These are phyloP conservation scores for Entelexis paramagnoliae DNA, from an alignment of 1,139 yeast genomes.

Conservation along the genomic window DNA sequence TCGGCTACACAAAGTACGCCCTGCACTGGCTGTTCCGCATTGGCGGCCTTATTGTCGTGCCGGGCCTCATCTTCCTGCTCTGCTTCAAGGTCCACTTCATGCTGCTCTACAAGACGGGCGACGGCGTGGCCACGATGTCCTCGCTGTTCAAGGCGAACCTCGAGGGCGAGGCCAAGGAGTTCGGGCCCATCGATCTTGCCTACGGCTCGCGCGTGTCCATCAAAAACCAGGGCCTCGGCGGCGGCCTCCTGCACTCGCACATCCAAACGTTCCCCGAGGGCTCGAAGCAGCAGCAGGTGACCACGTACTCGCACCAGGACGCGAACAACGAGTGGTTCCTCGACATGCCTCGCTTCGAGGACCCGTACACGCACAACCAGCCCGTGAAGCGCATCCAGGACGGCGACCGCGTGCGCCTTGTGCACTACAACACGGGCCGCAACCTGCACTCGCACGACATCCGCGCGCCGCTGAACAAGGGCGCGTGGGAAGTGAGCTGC, in stretches of 20 bases:
- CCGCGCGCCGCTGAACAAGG: constrained; percentile 64
- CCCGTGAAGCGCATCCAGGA: constrained; percentile 52
- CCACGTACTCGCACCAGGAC: constrained; percentile 90
- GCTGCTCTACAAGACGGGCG: constrained; percentile 68
- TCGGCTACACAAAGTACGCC: constrained; percentile 35
- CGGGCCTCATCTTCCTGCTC: constrained; percentile 53
- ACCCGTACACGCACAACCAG: constrained; percentile 43
- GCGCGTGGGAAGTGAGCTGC: constrained; percentile 77
- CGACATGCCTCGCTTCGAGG: constrained; percentile 60
- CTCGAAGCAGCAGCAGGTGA: constrained; percentile 90
- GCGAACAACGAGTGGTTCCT: constrained; percentile 82
- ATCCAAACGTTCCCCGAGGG: constrained; percentile 91
- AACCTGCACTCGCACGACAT: constrained; percentile 84
- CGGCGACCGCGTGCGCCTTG: constrained; percentile 66
- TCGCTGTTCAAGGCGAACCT: constrained; percentile 93
- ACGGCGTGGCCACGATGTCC: constrained; percentile 96
- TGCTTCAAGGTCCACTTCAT: constrained; percentile 74
- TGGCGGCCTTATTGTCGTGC: constrained; percentile 60
- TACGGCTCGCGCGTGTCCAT: constrained; percentile 69
- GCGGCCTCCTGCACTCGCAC: constrained; percentile 91
- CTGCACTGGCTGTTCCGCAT: constrained; percentile 67
- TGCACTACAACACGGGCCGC: constrained; percentile 75
- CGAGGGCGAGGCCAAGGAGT: constrained; percentile 64
- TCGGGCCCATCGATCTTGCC: constrained; percentile 84
- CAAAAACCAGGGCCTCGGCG: constrained; percentile 84